Evolutionary conservation across 805 yeast genomes (phyloP), one percentile per base, ranked within the genome.

Genomic region (Teunomyces lycoperdinae): DNA sequence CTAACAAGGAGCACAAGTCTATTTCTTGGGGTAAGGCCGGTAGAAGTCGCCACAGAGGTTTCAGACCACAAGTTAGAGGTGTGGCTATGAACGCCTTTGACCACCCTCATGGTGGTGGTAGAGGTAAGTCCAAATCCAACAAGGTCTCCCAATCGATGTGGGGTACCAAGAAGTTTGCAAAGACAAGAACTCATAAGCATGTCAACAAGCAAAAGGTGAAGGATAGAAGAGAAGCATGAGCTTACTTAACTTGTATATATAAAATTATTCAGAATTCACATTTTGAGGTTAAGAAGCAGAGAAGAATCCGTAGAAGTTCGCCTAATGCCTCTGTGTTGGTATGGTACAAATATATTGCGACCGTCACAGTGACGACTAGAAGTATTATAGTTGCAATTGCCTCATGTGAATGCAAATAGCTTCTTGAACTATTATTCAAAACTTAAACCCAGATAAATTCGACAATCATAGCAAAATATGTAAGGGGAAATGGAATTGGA

Each of bases 51-150:
- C 85, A 90, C 77, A 75, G 87, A 64, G 99, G 98, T 54, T 84
- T 86, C 61, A 84, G 98, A 70, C 99, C 99, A 32, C 82, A 85
- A 44, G 97, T 91, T 34, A 86, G 99, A 76, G 99, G 99, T 80
- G 88, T 89, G 58, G 98, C 99, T 43, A 89, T 89, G 96, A 94
- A 94, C 73, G 94, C 94, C 54, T 82, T 84, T 65, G 97, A 94
- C 70, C 99, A 94, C 76, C 99, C 99, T 55, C 91, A 89, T 63
- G 99, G 99, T 78, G 99, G 99, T 85, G 99, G 99, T 74, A 85
- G 99, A 79, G 99, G 99, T 81, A 94, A 94, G 71, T 87, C 96
- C 51, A 94, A 94, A 83, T 89, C 96, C 54, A 91, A 92, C 72
- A 92, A 89, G 74, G 79, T 87, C 50, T 88, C 98, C 14, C 89